These are phyloP conservation scores for Corymbia maculata DNA, from an alignment of 345 rosid genomes.

Conservation along the genomic window DNA sequence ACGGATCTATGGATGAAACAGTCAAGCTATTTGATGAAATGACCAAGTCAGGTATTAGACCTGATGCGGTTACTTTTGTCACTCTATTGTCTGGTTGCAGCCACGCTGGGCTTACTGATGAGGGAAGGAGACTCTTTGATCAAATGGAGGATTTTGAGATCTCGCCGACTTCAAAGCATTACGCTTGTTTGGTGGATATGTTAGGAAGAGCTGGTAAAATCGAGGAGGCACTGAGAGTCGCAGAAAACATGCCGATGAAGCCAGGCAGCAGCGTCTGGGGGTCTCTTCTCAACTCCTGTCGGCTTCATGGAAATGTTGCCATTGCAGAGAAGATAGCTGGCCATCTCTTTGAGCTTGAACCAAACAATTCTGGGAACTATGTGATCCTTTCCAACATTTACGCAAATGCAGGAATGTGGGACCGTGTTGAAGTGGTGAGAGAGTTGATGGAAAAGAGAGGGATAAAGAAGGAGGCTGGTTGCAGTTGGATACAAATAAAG, in stretches of 20 bases:
- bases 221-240: constrained; percentile 51
- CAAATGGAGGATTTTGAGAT: constrained; percentile 46
- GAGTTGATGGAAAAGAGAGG: constrained; percentile 29
- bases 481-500: constrained; percentile 53
- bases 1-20: constrained; percentile 57
- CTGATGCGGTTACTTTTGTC: constrained; percentile 54
- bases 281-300: constrained; percentile 67
- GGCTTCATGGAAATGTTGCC: constrained; percentile 17
- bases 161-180: constrained; percentile 57
- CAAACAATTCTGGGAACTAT: constrained; percentile 28
- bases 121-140: constrained; percentile 40
- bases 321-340: constrained; percentile 27
- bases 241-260: constrained; percentile 49
- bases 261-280: constrained; percentile 79
- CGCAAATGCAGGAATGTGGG: constrained; percentile 32
- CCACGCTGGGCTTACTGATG: constrained; percentile 48
- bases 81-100: constrained; percentile 58
- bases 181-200: constrained; percentile 72
- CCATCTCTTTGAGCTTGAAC: constrained; percentile 31
- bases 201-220: constrained; percentile 62
- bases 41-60: constrained; percentile 32
- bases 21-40: constrained; percentile 40
- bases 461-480: constrained; percentile 47
- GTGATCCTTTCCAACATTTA: constrained; percentile 37
- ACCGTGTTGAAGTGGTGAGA: constrained; percentile 14